Base-by-base conservation (phyloP, 1,139 yeast genomes). In the Barnettozyma hawaiiensis region DNA sequence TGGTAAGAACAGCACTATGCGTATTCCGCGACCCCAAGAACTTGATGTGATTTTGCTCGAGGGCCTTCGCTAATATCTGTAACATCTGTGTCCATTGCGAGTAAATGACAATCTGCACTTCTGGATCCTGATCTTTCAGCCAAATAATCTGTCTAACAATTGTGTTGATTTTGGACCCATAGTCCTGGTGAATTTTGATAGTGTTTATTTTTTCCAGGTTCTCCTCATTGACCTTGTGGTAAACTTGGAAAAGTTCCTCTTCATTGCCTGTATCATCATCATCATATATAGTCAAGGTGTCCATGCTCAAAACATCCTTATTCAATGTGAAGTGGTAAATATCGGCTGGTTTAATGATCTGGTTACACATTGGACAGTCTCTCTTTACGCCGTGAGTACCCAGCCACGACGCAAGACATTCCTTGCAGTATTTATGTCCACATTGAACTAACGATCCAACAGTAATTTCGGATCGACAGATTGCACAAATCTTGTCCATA, bases 1-100 rank as follows among this genome's bases (percentile, higher is more conserved):
- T 18, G 8, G 45, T 36, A 10, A 42, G 40, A 3, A 48, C 41
- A n/a, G 29, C 32, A 8, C n/a, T 21, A 7, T 29, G 28, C 12
- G 51, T 29, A 15, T 39, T 42, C 33, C 43, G 48, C 1, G 58
- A 49, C 0, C 58, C 57, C 31, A 79, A 58, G 53, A 68, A 78
- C 8, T 69, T 59, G 19, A 90, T 71, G 7, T 72, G 73, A 44
- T 84, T 80, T 31, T 72, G 69, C 23, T 66, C 69, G 49, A 92
- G 66, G 0, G 96, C 94, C n/a, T 71, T 67, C 0, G 81, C 79
- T 33, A 90, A 61, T 15, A 86, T 71, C 36, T 71, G 73, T 41
- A 92, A 63, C 63, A 89, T 76, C 38, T 80, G 89, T 31, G 78
- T 75, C 90, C 95, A 89, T 60, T 89, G 97, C 27, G 96, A 86